These are phyloP conservation scores for Ophiognomonia clavigignenti-juglandacearum DNA, from an alignment of 2,329 filamentous ascomycete genomes.

Conservation along the genomic window DNA sequence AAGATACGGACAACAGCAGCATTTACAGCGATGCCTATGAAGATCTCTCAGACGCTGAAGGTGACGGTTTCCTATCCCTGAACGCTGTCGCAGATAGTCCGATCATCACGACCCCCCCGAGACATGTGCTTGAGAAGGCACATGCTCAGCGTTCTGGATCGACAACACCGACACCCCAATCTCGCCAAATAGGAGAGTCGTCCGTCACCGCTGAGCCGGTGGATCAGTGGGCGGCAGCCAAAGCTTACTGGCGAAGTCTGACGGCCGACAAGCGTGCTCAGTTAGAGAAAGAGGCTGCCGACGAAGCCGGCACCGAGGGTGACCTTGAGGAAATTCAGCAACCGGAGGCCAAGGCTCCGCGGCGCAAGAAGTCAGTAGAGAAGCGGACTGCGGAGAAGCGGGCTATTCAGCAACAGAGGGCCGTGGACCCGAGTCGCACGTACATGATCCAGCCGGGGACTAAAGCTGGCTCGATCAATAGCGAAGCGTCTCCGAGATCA, in stretches of 20 bases:
- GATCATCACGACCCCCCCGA: conserved; percentile 21
- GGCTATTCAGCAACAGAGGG: conserved; percentile 32
- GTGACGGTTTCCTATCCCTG: conserved; percentile 65
- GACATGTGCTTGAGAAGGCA: background rate
- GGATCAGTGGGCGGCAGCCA: conserved; percentile 63
- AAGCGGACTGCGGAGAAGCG: conserved; percentile 34
- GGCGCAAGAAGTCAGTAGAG: conserved; percentile 36
- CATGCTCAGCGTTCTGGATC: background rate
- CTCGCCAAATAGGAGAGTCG: background rate
- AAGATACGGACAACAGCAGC: conserved; percentile 43
- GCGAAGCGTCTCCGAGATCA: conserved; percentile 4
- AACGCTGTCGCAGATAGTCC: conserved; percentile 67
- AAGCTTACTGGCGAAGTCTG: conserved; percentile 65
- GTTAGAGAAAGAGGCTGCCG: conserved; percentile 52
- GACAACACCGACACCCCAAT: background rate
- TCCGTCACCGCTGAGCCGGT: conserved; percentile 2
- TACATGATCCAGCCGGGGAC: conserved; percentile 29
- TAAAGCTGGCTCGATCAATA: conserved; percentile 16
- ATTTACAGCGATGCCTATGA: conserved; percentile 77
- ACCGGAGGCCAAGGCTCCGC: conserved; percentile 31
- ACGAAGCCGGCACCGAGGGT: conserved; percentile 45
- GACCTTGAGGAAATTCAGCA: conserved; percentile 34
- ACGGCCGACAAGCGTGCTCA: conserved; percentile 58
- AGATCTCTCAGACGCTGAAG: conserved; percentile 60
- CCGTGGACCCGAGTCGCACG: conserved; percentile 17